phyloP scores from a whole-genome alignment of 805 yeast genomes.

The Dipodascopsis tothii region DNA sequence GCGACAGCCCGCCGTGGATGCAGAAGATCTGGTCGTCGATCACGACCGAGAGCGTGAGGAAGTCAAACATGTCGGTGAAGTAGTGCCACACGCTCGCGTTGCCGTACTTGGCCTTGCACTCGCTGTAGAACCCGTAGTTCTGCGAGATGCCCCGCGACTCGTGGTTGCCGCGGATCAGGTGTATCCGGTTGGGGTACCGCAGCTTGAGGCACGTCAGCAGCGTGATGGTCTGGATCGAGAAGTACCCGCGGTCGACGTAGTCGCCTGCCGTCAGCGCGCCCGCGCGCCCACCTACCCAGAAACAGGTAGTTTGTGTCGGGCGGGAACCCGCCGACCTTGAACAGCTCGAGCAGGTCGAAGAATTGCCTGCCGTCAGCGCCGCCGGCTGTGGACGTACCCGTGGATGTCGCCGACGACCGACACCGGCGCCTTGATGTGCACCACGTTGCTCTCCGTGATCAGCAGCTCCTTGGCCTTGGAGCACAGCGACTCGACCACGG shows the following conservation, averaged over 20 bases:
- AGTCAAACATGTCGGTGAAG: constrained; percentile 90
- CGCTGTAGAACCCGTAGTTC: constrained; percentile 93
- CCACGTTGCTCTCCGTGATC: constrained; percentile 76
- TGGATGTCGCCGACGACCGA: constrained; percentile 97
- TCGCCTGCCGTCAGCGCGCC: constrained; percentile 49
- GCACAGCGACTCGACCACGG: constrained; percentile 64
- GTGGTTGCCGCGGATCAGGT: constrained; percentile 86
- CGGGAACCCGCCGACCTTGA: constrained; percentile 85
- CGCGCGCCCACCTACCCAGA: constrained; percentile 40
- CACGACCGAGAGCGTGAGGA: constrained; percentile 77
- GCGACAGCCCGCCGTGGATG: constrained; percentile 94
- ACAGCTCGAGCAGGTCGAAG: constrained; percentile 86
- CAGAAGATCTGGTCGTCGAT: constrained; percentile 87
- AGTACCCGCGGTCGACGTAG: constrained; percentile 92
- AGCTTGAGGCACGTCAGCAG: constrained; percentile 73
- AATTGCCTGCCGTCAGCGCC: constrained; percentile 52
- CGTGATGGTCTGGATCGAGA: constrained; percentile 86
- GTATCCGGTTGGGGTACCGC: constrained; percentile 78
- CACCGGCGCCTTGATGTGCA: constrained; percentile 75
- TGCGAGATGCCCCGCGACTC: constrained; percentile 96
- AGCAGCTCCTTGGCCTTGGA: constrained; percentile 75
- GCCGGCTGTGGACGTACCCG: constrained; percentile 33
- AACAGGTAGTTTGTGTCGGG: constrained; percentile 91
- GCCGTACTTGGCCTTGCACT: constrained; percentile 85
- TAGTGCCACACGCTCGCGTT: constrained; percentile 73